Conservation (phyloP, 2,329 filamentous ascomycete genomes). For the Taxawa tesnikishii region DNA sequence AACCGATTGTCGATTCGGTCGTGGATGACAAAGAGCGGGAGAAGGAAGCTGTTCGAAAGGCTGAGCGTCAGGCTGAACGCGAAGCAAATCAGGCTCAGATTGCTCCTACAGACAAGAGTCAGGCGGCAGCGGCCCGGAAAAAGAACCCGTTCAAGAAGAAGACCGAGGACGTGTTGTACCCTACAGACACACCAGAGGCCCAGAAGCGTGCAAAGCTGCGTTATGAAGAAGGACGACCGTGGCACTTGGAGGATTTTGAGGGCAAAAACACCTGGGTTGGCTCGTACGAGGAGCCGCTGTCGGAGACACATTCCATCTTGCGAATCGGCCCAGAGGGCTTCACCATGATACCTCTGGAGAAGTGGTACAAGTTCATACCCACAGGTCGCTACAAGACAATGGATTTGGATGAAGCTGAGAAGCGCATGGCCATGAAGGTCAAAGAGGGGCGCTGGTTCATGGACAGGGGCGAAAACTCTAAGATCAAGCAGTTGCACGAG, state of each 20-base stretch:
- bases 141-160: conserved; percentile 60
- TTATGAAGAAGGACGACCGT: conserved; percentile 91
- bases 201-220: conserved; percentile 51
- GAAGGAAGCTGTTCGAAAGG: conserved; percentile 46
- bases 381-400: conserved; percentile 53
- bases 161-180: conserved; percentile 71
- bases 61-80: conserved; percentile 72
- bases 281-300: conserved; percentile 78
- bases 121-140: conserved; percentile 38
- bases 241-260: conserved; percentile 94
- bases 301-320: conserved; percentile 67
- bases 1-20: conserved; percentile 17
- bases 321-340: conserved; percentile 62
- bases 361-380: conserved; percentile 81
- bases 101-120: conserved; percentile 63
- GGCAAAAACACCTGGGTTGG: conserved; percentile 92
- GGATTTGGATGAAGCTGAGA: conserved; percentile 75
- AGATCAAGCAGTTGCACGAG: conserved; percentile 10
- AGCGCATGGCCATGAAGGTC: conserved; percentile 65
- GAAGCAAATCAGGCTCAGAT: conserved; percentile 87
- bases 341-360: conserved; percentile 82
- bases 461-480: conserved; percentile 34
- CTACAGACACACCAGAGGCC: conserved; percentile 65
- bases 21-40: conserved; percentile 56
- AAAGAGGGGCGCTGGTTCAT: conserved; percentile 73